Conservation (phyloP, 169 alveolate genomes). For the Blepharisma undulans region DNA sequence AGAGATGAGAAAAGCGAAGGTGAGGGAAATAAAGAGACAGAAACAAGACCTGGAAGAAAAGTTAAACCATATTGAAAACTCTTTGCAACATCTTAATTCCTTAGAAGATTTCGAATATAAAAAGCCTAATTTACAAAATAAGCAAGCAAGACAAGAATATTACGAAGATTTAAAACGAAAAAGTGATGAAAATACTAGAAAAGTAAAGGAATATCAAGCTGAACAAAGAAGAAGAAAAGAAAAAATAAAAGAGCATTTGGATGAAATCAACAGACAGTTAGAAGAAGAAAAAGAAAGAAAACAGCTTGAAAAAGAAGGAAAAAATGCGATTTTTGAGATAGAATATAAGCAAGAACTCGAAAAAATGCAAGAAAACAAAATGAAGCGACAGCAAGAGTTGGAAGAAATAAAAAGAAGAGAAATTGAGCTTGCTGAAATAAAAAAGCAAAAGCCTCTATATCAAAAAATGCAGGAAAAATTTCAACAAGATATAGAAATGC, state of each 20-base stretch:
- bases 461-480: slow-evolving; percentile 33
- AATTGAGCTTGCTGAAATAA: not conserved
- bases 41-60: not conserved
- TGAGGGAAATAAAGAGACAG: not conserved
- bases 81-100: not conserved
- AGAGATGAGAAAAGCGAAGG: not conserved
- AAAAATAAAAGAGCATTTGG: not conserved
- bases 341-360: not conserved
- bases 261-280: not conserved
- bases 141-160: slow-evolving; percentile 3
- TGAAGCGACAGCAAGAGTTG: not conserved
- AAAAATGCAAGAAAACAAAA: slow-evolving; percentile 6
- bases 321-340: not conserved
- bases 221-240: not conserved
- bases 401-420: not conserved
- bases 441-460: not conserved
- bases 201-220: not conserved
- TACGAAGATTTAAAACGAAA: slow-evolving; percentile 5
- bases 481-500: not conserved
- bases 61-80: not conserved
- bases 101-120: not conserved
- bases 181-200: slow-evolving; percentile 22
- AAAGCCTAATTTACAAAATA: slow-evolving; percentile 10
- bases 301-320: not conserved
- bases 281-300: not conserved